Evolutionary conservation across 257 asterid species (phyloP).

Genomic region (Ehretia macrophylla): DNA sequence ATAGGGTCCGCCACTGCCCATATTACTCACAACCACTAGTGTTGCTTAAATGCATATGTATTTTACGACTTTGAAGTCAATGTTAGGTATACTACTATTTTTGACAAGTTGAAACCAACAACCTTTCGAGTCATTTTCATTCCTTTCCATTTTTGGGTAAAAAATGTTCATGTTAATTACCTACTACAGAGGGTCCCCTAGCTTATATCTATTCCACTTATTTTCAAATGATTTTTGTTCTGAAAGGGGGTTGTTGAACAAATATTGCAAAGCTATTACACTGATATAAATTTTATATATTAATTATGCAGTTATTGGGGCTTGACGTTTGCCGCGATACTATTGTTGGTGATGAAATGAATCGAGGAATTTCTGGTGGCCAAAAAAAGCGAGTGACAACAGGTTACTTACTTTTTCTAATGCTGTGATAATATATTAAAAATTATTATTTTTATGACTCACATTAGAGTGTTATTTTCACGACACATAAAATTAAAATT

Average conservation of each 20-base stretch:
- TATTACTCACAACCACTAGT: too few species aligned
- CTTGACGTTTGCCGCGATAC: conserved; percentile 57
- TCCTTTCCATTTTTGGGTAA: neutral
- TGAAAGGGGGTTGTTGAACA: neutral
- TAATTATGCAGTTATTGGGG: conserved; percentile 46
- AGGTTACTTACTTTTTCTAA: conserved; percentile 19
- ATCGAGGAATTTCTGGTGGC: conserved; percentile 69
- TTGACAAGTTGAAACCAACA: neutral
- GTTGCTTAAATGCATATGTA: too few species aligned
- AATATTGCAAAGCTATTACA: neutral
- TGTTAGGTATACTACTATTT: too few species aligned
- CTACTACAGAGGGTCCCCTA: neutral
- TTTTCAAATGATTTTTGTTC: too few species aligned
- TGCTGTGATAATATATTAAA: neutral
- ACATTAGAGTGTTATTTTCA: too few species aligned
- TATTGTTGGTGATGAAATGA: conserved; percentile 64
- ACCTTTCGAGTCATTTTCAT: neutral
- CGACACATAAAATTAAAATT: too few species aligned
- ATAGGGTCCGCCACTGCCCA: too few species aligned
- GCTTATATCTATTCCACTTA: neutral
- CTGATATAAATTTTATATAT: neutral
- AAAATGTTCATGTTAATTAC: neutral
- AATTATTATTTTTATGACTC: too few species aligned
- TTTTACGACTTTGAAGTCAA: too few species aligned
- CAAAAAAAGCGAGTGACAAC: conserved; percentile 66